Conservation (phyloP, 768 basidiomycete genomes). For the Boletales sp. region DNA sequence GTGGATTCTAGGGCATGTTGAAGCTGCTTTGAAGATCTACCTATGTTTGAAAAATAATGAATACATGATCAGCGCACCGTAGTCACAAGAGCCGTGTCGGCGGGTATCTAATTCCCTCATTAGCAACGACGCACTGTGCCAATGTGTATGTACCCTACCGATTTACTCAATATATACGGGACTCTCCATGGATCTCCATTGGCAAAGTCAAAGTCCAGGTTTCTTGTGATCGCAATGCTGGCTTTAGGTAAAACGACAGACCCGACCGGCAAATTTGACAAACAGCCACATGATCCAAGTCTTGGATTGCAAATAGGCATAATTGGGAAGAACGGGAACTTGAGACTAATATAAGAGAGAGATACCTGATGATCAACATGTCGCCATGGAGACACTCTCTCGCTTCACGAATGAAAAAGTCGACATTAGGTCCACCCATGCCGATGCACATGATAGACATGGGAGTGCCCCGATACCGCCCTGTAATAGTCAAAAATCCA, state of each 20-base stretch:
- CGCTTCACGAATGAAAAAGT: constrained; percentile 81
- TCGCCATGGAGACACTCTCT: constrained; percentile 69
- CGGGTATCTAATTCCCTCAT: constrained; percentile 42
- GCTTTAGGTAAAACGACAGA: constrained; percentile 69
- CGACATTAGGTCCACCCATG: constrained; percentile 81
- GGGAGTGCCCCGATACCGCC: constrained; percentile 58
- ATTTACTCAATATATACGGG: constrained; percentile 68
- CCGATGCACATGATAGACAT: constrained; percentile 77
- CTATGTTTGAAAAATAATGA: background rate
- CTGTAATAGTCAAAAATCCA: constrained; percentile 73
- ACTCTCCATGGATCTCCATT: constrained; percentile 35
- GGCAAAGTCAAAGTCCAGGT: constrained; percentile 73
- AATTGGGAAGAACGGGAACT: background rate
- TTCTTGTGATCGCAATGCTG: constrained; percentile 66
- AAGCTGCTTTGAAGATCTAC: constrained; percentile 37
- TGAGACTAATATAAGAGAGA: background rate
- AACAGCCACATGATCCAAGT: constrained; percentile 77
- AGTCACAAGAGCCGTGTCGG: constrained; percentile 51
- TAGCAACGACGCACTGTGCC: background rate
- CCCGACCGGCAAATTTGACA: constrained; percentile 68
- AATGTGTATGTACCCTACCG: constrained; percentile 36
- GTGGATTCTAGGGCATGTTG: constrained; percentile 40
- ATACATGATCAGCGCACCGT: constrained; percentile 38
- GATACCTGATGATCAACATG: constrained; percentile 48
- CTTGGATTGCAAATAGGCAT: constrained; percentile 32